Base-by-base conservation (phyloP, 106 monocot genomes). In the Dendrobium nobile region DNA sequence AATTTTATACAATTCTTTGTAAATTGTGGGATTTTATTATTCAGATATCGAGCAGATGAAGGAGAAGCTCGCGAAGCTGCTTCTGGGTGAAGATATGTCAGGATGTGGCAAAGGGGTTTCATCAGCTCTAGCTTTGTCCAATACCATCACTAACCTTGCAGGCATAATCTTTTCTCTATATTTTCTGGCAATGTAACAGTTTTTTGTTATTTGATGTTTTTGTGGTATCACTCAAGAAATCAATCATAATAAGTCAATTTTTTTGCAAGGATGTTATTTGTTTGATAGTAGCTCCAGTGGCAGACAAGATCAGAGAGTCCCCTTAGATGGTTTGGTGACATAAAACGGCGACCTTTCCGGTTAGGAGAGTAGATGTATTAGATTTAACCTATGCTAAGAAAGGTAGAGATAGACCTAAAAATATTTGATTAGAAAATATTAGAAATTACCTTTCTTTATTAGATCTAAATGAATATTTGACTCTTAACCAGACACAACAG, bases 31-130 rank as follows among this genome's bases (percentile, higher is more conserved):
- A 2, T 74, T 67, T 9, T 24, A 2, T 8, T 43, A 78, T 51
- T 82, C 65, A 82, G 81, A 82, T 78, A 28, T 78, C 8, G 73
- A 78, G 51, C 37, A 40, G 75, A 79, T 82, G 79, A 75, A 82
- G 75, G 82, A 74, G 82, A 82, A 75, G 54, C 81, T 85, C n/a
- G 81, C 85, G 58, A 85, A 85, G 78, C 80, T 85, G 58, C 85
- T 85, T 27, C 81, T 85, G 0, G 85, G 85, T 17, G 85, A 85
- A 33, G 85, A 85, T 72, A 85, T 81, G 85, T 85, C 85, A 18
- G 85, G 85, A 55, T 68, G 85, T 24, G 85, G 85, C 1, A 85
- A 85, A 73, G 85, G 85, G 16, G 85, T 85, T 72, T 85, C 85
- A 56, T 85, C 85, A 40, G 85, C 85, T 56, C 58, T 78, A 19